Percentiles rank a stretch among this genome's conserved stretches.
Evolutionary conservation across 2,329 filamentous ascomycete species (phyloP).

Genomic region (Fusarium denticulatum): DNA sequence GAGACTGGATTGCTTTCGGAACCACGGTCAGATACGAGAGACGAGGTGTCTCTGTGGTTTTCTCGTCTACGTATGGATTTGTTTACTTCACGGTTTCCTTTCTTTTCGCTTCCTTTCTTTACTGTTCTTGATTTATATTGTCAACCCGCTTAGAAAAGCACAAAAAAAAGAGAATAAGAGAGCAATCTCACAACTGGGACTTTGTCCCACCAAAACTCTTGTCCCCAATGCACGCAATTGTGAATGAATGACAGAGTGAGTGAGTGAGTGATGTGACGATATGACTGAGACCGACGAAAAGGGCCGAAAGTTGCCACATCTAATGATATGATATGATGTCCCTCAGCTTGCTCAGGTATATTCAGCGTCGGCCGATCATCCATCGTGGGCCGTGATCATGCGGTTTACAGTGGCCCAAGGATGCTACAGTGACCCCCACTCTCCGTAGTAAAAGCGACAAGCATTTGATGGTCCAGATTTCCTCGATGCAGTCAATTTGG

Average conservation of each 20-base stretch:
- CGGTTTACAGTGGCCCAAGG: conserved; percentile 12
- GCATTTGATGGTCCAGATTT: conserved; percentile 15
- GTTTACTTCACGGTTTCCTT: not conserved
- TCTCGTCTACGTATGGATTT: conserved; percentile 13
- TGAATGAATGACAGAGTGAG: conserved; percentile 1
- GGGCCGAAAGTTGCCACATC: conserved; percentile 21
- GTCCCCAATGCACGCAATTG: not conserved
- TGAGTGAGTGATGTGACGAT: conserved; percentile 1
- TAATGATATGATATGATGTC: not conserved
- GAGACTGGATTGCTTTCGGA: conserved; percentile 19
- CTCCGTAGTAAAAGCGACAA: conserved; percentile 3
- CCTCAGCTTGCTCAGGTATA: not conserved
- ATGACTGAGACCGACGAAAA: conserved; percentile 3
- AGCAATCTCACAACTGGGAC: conserved; percentile 18
- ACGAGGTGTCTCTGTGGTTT: not conserved
- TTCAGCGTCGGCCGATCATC: conserved; percentile 9
- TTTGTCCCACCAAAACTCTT: conserved; percentile 4
- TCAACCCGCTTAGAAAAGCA: conserved; percentile 8
- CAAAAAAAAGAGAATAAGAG: conserved; percentile 25
- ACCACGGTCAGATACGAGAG: not conserved
- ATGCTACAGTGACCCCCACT: conserved; percentile 24
- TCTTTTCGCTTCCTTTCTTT: not conserved
- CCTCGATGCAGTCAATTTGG: conserved; percentile 21
- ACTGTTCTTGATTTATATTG: not conserved
- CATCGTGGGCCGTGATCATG: conserved; percentile 13